phyloP scores from a whole-genome alignment of 345 rosid genomes.

The Brassica nigra region DNA sequence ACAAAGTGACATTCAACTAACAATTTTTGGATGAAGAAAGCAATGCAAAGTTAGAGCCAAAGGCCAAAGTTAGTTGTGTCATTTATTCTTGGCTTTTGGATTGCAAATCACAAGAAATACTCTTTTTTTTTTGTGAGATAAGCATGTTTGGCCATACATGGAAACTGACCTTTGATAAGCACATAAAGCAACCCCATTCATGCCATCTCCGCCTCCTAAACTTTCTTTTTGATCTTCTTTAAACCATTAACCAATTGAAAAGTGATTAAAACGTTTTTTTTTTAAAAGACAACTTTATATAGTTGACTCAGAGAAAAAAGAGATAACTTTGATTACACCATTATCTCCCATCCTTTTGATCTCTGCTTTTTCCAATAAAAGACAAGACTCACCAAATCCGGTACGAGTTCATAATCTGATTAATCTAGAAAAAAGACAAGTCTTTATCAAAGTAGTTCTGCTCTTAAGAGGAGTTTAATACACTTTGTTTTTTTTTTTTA shows the following conservation, averaged over 20 bases:
- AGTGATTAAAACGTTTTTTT: slow-evolving; percentile 16
- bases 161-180: slow-evolving; percentile 28
- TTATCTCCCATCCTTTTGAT: slow-evolving; percentile 17
- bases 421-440: neutral
- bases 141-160: slow-evolving; percentile 15
- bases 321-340: slow-evolving; percentile 32
- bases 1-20: neutral
- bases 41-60: slow-evolving; percentile 2
- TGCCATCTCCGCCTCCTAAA: slow-evolving; percentile 16
- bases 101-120: slow-evolving; percentile 22
- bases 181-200: slow-evolving; percentile 20
- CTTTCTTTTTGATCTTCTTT: neutral
- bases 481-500: neutral
- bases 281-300: slow-evolving; percentile 21
- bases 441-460: slow-evolving; percentile 37
- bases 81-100: slow-evolving; percentile 9
- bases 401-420: slow-evolving; percentile 11
- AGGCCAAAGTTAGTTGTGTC: slow-evolving; percentile 8
- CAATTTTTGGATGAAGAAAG: neutral
- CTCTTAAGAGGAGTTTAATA: neutral
- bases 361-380: slow-evolving; percentile 15
- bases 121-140: slow-evolving; percentile 6
- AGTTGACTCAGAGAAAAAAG: slow-evolving; percentile 13
- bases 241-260: neutral
- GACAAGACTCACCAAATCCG: slow-evolving; percentile 28